Conservation (phyloP, 495 filamentous ascomycete genomes). For the Tuber aestivum region DNA sequence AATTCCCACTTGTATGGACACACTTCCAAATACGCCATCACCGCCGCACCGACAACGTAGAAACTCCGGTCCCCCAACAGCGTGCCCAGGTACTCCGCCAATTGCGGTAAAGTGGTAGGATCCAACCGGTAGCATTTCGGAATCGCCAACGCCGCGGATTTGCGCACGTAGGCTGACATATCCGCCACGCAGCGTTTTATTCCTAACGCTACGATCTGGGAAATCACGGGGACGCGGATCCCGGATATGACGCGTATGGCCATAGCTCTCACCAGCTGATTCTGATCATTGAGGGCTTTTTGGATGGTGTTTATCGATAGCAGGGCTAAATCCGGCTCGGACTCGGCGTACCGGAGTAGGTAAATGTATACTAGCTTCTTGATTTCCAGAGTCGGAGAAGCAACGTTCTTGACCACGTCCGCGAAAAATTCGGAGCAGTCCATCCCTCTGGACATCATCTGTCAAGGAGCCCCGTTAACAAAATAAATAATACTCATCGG, state of each 20-base stretch:
- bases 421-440: conserved; percentile 85
- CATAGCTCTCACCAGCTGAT: conserved; percentile 81
- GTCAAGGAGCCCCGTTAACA: conserved; percentile 12
- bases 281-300: conserved; percentile 87
- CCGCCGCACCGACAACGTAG: conserved; percentile 87
- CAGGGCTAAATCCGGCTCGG: conserved; percentile 88
- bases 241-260: conserved; percentile 92
- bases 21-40: conserved; percentile 79
- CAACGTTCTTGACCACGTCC: conserved; percentile 91
- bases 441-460: conserved; percentile 91
- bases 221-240: conserved; percentile 95
- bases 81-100: conserved; percentile 68
- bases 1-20: conserved; percentile 81
- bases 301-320: conserved; percentile 98
- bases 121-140: conserved; percentile 96
- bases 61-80: conserved; percentile 88
- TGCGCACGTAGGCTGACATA: conserved; percentile 89
- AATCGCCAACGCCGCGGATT: conserved; percentile 88
- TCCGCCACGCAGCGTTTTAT: conserved; percentile 88
- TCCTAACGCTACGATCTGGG: conserved; percentile 91
- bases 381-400: conserved; percentile 81
- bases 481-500: not conserved
- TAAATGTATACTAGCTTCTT: conserved; percentile 98
- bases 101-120: conserved; percentile 72
- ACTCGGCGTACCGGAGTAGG: conserved; percentile 88